Base-by-base conservation (phyloP, 139 green algal genomes). In the Haematococcus lacustris region DNA sequence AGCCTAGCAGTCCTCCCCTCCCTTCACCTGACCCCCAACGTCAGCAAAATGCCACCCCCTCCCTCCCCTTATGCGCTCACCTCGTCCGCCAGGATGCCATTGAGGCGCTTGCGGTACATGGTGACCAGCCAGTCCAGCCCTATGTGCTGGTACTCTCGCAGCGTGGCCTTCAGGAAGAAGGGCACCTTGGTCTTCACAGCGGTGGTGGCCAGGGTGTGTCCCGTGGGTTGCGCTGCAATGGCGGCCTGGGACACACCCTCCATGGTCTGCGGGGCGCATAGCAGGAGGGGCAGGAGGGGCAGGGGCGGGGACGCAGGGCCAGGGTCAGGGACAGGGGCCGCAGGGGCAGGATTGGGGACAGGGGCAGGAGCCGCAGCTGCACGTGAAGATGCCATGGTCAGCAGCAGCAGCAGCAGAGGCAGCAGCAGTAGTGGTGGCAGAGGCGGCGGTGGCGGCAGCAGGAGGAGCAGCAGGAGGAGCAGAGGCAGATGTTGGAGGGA, bases 121-220 rank as follows among this genome's bases (percentile, higher is more conserved):
- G 90, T 95, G n/a, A 94, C 92, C 70, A 99, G 85, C 95, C 95
- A 99, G 84, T 98, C 89, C 67, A 99, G 85, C 2, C 95, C 94
- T 28, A 97, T 88, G 73, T 97, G 91, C 84, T 99, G 95, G 83
- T 99, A 98, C 85, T 96, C 91, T 1, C 95, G 84, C 75, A 99
- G 78, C 0, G 71, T 50, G 51, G 86, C 70, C 83, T 97, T 98
- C 40, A 99, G 83, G 70, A 98, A 83, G 77, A 97, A 98, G 23
- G 93, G 92, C 38, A 93, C 84, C 35, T 53, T 74, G 39, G 83
- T 85, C 47, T 78, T 66, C 1, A 93, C 84, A 3, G 87, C 59
- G 0, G 86, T 86, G 1, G 89, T 96, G 34, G 51, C 78, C 51
- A 97, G 80, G 0, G 92, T 97, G 82, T 82, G 83, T 9, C 92